phyloP scores from a whole-genome alignment of 352 stramenopile genomes.

The Pythium sp. region DNA sequence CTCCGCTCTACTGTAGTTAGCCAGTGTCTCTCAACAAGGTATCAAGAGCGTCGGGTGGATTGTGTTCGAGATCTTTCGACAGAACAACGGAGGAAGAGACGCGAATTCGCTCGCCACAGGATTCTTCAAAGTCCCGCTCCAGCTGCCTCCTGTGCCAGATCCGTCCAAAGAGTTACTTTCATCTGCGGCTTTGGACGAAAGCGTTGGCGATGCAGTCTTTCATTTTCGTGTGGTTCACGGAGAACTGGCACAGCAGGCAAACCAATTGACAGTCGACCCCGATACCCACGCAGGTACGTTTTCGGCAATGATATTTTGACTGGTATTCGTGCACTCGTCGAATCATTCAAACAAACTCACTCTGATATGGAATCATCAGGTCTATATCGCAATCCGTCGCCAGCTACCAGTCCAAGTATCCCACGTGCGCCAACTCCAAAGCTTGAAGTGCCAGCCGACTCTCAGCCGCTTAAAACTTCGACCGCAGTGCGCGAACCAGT shows the following conservation, averaged over 20 bases:
- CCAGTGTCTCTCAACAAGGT: constrained; percentile 14
- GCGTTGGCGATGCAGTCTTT: constrained; percentile 22
- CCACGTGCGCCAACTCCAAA: not conserved
- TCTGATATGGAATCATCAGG: not conserved
- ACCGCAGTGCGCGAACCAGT: not conserved
- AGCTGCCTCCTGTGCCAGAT: constrained; percentile 37
- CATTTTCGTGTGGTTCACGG: constrained; percentile 38
- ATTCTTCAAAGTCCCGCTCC: constrained; percentile 40
- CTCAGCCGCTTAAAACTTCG: not conserved
- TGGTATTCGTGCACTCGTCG: not conserved
- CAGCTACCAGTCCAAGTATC: not conserved
- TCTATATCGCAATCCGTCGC: constrained; percentile 1
- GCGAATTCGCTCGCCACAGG: constrained; percentile 21
- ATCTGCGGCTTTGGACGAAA: constrained; percentile 11
- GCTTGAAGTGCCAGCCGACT: not conserved
- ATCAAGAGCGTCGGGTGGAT: constrained; percentile 44
- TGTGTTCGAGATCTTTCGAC: constrained; percentile 33
- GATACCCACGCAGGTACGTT: constrained; percentile 30
- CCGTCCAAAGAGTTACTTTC: constrained; percentile 30
- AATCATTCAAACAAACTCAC: not conserved
- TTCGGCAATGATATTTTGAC: not conserved
- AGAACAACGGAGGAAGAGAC: constrained; percentile 4
- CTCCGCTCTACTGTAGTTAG: constrained; percentile 21
- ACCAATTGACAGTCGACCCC: constrained; percentile 31
- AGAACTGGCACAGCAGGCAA: constrained; percentile 23